Base-by-base conservation (phyloP, 495 filamentous ascomycete species). In the Cryomyces minteri region DNA sequence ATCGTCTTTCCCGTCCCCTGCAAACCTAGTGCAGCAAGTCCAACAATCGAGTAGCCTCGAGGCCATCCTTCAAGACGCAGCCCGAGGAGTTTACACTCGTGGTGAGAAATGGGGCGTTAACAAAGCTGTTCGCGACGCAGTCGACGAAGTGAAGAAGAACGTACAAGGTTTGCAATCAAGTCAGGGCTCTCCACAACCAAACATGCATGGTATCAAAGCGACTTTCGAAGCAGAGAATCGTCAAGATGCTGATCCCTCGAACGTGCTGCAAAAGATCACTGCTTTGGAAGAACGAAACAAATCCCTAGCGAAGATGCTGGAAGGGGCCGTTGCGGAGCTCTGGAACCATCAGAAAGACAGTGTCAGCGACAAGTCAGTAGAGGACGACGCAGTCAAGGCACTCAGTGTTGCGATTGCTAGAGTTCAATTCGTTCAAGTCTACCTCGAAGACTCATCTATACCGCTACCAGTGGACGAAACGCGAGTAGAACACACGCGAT, bases 41-140 rank as follows among this genome's bases (percentile, higher is more conserved):
- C 40, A 11, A 18, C 40, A 41, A 29, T 18, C 40, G 9, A 41
- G 72, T 47, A 67, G 72, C 4, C 67, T 95, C 11, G 88, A 96
- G 59, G 65, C 72, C 0, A 58, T 98, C 1, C 67, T 98, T 32
- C 83, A 88, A 53, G 84, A 86, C 36, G 86, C 90, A 9, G 87
- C 88, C 4, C 79, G 80, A 53, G 79, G 78, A 36, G 77, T 96
- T 11, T 75, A 93, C 44, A 77, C 82, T 41, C 75, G 79, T 6
- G 78, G 88, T 37, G 88, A 94, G 56, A 74, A 78, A 46, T 84
- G 88, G 61, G 86, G 88, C 4, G 79, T 96, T 31, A 86, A 86
- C 50, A 84, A 87, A 60, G 86, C 84, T 8, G 80, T 98, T 8
- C 77, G 88, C 14, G 87, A 88, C 48, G 88, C 90, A 4, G 75